These are phyloP conservation scores for Gracilariopsis chorda DNA, from an alignment of 23 red algal genomes.

Conservation along the genomic window DNA sequence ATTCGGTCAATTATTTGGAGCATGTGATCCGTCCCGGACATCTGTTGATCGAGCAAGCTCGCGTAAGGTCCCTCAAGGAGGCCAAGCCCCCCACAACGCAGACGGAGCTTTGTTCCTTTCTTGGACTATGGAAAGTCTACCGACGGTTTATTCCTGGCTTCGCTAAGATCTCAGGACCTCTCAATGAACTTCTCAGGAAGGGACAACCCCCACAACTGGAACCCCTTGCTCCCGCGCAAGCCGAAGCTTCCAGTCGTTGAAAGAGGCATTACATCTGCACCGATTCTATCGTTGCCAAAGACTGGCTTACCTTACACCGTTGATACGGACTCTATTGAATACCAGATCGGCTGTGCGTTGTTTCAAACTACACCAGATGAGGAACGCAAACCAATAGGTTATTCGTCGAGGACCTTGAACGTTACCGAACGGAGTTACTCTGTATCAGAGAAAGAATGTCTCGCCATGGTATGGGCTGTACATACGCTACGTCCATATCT, in stretches of 20 bases:
- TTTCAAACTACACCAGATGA: not conserved
- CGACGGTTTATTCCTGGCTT: not conserved
- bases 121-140: conserved; percentile 11
- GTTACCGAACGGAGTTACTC: conserved; percentile 21
- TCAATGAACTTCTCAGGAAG: not conserved
- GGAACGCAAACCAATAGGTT: not conserved
- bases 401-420: not conserved
- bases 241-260: not conserved
- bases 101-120: not conserved
- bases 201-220: not conserved
- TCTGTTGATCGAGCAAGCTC: not conserved
- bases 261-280: not conserved
- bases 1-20: conserved; percentile 16
- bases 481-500: too few relatives aligned
- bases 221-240: not conserved
- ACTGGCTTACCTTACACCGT: not conserved
- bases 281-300: not conserved
- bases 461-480: too few relatives aligned
- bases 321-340: not conserved
- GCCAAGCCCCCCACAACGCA: not conserved
- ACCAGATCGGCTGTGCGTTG: conserved; percentile 7
- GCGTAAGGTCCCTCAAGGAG: not conserved
- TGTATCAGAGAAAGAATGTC: not conserved
- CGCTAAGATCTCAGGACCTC: not conserved
- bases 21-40: conserved; percentile 13